Conservation (phyloP, 495 filamentous ascomycete species). For the Annulohypoxylon maeteangense region DNA sequence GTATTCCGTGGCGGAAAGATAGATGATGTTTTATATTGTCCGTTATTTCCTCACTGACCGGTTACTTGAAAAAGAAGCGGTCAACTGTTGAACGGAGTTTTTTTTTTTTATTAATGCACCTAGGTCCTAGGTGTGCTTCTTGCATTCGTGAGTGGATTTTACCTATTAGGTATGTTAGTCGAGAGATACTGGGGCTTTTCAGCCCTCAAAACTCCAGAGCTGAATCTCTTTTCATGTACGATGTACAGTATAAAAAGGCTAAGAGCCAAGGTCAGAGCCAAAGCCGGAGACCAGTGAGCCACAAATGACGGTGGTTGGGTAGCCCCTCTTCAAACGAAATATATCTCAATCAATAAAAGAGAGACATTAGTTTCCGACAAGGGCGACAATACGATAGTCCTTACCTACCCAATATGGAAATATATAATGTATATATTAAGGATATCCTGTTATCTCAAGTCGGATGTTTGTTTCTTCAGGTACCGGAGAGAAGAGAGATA, state of each 20-base stretch:
- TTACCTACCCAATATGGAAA: slow-evolving; percentile 7
- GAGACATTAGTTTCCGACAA: slow-evolving; percentile 3
- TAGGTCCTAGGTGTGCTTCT: slow-evolving; percentile 2
- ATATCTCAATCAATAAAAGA: slow-evolving; percentile 15
- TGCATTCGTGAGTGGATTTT: slow-evolving; percentile 27
- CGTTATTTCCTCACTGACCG: not conserved
- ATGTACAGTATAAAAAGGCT: slow-evolving; percentile 5
- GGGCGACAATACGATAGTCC: not conserved
- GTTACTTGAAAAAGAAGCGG: slow-evolving; percentile 31
- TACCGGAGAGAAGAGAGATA: not conserved
- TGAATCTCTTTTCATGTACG: slow-evolving; percentile 3
- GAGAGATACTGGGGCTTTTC: slow-evolving; percentile 20
- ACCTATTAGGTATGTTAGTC: slow-evolving; percentile 10
- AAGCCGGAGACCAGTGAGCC: slow-evolving; percentile 6
- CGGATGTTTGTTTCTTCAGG: not conserved
- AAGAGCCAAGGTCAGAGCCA: not conserved
- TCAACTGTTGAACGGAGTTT: slow-evolving; percentile 32
- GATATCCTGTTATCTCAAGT: not conserved
- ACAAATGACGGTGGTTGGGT: slow-evolving; percentile 32
- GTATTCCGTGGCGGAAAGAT: slow-evolving; percentile 1
- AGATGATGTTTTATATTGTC: slow-evolving; percentile 19
- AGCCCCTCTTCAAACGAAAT: not conserved
- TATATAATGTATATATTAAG: not conserved
- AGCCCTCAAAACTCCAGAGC: not conserved
- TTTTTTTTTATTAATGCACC: slow-evolving; percentile 7